phyloP scores from a whole-genome alignment of 139 green algal genomes.

The Micractinium sp. region DNA sequence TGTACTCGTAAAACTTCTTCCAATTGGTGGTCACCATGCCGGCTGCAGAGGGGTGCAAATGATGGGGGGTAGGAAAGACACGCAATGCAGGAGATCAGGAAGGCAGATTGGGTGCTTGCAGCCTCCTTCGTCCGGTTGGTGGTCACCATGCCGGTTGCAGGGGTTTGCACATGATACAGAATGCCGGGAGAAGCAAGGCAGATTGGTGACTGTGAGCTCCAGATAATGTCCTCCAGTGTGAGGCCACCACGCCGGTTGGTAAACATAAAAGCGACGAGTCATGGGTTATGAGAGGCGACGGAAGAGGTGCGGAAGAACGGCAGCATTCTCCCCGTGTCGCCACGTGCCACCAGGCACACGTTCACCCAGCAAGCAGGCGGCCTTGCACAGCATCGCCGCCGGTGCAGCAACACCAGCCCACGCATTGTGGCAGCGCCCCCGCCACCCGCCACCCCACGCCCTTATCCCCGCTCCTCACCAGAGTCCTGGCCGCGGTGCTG shows the following conservation, averaged over 20 bases:
- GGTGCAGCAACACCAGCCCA: background rate
- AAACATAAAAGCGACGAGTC: too few species aligned
- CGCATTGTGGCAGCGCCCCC: background rate
- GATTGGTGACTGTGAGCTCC: too few species aligned
- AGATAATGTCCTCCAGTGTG: too few species aligned
- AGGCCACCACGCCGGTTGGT: too few species aligned
- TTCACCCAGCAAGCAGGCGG: too few species aligned
- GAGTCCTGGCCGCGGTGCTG: conserved; percentile 93
- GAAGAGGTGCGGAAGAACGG: too few species aligned
- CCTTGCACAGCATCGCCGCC: too few species aligned
- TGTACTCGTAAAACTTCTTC: conserved; percentile 87
- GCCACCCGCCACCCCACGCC: background rate
- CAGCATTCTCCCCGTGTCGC: too few species aligned
- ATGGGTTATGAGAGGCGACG: too few species aligned
- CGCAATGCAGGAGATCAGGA: background rate
- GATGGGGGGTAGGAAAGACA: background rate
- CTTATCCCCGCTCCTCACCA: background rate
- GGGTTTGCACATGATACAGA: too few species aligned
- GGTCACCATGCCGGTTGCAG: conserved; percentile 70
- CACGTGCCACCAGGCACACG: too few species aligned
- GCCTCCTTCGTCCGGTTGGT: conserved; percentile 82
- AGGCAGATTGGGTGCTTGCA: conserved; percentile 64
- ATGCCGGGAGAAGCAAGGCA: too few species aligned
- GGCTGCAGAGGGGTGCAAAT: conserved; percentile 39
- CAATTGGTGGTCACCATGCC: conserved; percentile 97